Percentiles rank a stretch among this genome's conserved stretches.
Conservation (phyloP, 2,329 filamentous ascomycete species). For the Colletotrichum orchidophilum region DNA sequence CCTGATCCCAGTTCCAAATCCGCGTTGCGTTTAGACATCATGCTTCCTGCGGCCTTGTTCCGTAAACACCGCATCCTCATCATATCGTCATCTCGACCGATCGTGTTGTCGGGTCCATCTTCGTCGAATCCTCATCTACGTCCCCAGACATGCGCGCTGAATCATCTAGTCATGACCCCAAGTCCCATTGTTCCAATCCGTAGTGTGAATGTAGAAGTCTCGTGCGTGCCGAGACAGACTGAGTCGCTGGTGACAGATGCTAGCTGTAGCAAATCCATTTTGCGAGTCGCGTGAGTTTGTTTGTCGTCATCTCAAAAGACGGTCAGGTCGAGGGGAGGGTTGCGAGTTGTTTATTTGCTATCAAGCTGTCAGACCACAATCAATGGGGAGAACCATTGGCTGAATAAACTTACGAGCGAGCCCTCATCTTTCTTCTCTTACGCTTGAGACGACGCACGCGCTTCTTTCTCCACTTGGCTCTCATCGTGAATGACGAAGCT, state of each 20-base stretch:
- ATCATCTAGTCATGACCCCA: conserved; percentile 29
- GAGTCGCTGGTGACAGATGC: conserved; percentile 29
- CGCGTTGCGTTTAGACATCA: conserved; percentile 27
- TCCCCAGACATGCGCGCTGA: conserved; percentile 9
- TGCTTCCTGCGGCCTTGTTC: conserved; percentile 18
- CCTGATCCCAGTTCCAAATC: conserved; percentile 29
- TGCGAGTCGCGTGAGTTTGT: conserved; percentile 18
- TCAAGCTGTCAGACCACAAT: conserved; percentile 42
- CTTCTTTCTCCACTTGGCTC: conserved; percentile 99
- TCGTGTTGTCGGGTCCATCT: conserved; percentile 26
- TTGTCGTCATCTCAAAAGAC: conserved; percentile 44
- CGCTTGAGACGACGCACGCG: conserved; percentile 98
- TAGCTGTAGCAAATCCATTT: conserved; percentile 5
- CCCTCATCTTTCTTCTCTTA: conserved; percentile 99
- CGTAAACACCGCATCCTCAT: conserved; percentile 32
- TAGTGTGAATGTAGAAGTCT: conserved; percentile 39
- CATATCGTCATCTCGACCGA: conserved; percentile 31
- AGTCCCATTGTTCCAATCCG: conserved; percentile 30
- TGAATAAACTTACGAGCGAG: conserved; percentile 81
- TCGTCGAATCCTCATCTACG: conserved; percentile 27
- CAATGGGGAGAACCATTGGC: background rate
- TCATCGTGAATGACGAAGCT: conserved; percentile 65
- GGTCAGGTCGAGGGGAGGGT: conserved; percentile 63
- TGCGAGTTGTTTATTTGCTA: conserved; percentile 75
- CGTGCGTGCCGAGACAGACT: conserved; percentile 23